A percentile compares a stretch with the other conserved stretches of the same genome.
Evolutionary conservation across 208 protist species (phyloP).

Genomic region (Trypanosoma theileri): DNA sequence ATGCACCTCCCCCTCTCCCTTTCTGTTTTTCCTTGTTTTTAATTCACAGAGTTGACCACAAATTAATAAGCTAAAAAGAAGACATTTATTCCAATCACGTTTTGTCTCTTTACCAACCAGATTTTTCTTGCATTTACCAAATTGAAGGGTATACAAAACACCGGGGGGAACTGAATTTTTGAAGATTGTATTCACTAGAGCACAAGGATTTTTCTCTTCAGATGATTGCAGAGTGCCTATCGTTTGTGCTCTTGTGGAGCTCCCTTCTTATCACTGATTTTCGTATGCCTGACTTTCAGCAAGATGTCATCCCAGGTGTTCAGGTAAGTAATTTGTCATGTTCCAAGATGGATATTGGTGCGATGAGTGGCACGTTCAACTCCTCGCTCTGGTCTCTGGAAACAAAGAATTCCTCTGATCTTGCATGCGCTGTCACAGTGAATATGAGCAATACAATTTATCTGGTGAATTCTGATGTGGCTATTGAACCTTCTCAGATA

Average conservation of each 20-base stretch:
- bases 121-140: too few relatives aligned
- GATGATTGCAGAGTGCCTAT: background rate
- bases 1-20: too few relatives aligned
- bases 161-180: background rate
- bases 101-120: too few relatives aligned
- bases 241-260: constrained; percentile 6
- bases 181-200: background rate
- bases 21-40: too few relatives aligned
- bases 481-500: background rate
- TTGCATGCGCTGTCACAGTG: background rate
- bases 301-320: background rate
- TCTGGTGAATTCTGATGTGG: background rate
- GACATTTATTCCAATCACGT: too few relatives aligned
- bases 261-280: background rate
- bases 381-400: background rate
- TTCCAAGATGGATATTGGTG: background rate
- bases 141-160: background rate
- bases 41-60: too few relatives aligned
- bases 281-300: background rate
- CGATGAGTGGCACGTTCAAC: constrained; percentile 2
- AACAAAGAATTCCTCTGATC: background rate
- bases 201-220: too few relatives aligned
- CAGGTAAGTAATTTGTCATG: background rate
- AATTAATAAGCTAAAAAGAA: too few relatives aligned
- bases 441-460: too few relatives aligned